Evolutionary conservation across 2,329 filamentous ascomycete genomes (phyloP).

Genomic region (Akanthomyces lecanii): DNA sequence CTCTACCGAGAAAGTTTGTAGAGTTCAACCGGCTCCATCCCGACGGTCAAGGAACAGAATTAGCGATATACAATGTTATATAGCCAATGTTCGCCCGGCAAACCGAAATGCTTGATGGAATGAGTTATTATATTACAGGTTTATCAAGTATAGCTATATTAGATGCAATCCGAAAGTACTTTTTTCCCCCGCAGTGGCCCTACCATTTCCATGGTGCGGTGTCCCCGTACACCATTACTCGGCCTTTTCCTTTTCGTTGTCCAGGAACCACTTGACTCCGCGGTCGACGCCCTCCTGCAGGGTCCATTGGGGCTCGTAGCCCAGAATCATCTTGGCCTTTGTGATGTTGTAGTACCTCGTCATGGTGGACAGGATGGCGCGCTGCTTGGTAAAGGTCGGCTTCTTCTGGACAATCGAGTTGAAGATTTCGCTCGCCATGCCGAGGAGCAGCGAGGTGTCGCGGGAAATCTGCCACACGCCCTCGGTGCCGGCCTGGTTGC

Average conservation of each 20-base stretch:
- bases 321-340: conserved; percentile 68
- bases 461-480: conserved; percentile 53
- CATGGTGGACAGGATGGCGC: conserved; percentile 66
- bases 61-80: no score
- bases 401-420: conserved; percentile 46
- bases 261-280: conserved; percentile 51
- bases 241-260: conserved; percentile 40
- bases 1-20: no score
- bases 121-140: not conserved
- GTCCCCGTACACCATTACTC: not conserved
- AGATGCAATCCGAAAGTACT: not conserved
- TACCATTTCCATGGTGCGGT: no score
- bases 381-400: conserved; percentile 55
- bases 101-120: not conserved
- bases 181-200: not conserved
- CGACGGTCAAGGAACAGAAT: no score
- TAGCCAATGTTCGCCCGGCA: no score
- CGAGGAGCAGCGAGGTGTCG: conserved; percentile 49
- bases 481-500: conserved; percentile 47
- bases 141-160: not conserved
- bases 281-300: conserved; percentile 60
- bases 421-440: conserved; percentile 49
- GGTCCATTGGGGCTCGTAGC: conserved; percentile 63
- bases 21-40: no score
- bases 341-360: conserved; percentile 72